Percentiles rank a stretch among this genome's conserved stretches.
These are phyloP conservation scores for Lolium multiflorum DNA, from an alignment of 176 grass and related monocot genomes.

Conservation along the genomic window DNA sequence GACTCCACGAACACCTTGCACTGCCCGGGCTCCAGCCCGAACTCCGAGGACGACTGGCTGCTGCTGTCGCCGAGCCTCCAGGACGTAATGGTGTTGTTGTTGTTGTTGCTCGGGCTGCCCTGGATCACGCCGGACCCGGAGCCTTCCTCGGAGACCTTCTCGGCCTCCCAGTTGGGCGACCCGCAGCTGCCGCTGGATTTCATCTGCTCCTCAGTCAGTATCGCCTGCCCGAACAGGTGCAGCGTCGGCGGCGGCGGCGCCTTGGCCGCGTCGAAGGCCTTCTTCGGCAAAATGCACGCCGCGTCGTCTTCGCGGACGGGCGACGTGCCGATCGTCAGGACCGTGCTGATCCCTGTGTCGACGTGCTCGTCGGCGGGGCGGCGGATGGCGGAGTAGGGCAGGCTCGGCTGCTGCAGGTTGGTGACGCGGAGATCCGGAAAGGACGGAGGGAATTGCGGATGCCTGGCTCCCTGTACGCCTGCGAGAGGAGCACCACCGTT, in stretches of 20 bases:
- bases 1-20: conserved; percentile 91
- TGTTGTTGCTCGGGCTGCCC: conserved; percentile 54
- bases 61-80: conserved; percentile 20
- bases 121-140: conserved; percentile 69
- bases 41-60: conserved; percentile 15
- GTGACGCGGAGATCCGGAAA: conserved; percentile 69
- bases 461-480: conserved; percentile 99
- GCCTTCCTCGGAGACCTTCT: conserved; percentile 71
- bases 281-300: conserved; percentile 40
- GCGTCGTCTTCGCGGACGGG: background rate
- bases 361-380: conserved; percentile 29
- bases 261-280: conserved; percentile 37
- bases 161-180: conserved; percentile 56
- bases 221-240: conserved; percentile 73
- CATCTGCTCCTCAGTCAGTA: conserved; percentile 84
- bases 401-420: conserved; percentile 52
- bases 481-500: conserved; percentile 52
- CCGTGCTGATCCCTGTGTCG: conserved; percentile 39
- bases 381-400: conserved; percentile 38
- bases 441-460: conserved; percentile 65
- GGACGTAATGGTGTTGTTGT: conserved; percentile 39
- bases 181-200: conserved; percentile 31
- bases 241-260: conserved; percentile 51
- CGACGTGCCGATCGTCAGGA: conserved; percentile 37
- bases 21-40: conserved; percentile 53